Conservation (phyloP, 495 filamentous ascomycete genomes). For the Podospora pseudoanserina region DNA sequence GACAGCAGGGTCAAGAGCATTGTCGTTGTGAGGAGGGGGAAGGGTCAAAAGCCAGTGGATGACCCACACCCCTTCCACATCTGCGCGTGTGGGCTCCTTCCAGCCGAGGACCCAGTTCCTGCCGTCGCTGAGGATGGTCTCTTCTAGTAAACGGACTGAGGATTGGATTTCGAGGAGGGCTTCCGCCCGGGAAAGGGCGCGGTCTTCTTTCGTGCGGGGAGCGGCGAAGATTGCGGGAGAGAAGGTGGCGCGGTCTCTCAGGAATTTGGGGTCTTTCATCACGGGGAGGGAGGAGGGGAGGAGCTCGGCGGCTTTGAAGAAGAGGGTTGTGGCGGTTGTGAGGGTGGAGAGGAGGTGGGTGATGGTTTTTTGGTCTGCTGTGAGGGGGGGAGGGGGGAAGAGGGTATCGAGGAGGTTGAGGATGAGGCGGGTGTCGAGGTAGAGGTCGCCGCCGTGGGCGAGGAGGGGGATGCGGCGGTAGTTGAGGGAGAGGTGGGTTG, state of each 20-base stretch:
- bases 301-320: constrained; percentile 41
- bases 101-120: constrained; percentile 52
- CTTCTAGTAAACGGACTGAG: constrained; percentile 50
- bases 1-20: constrained; percentile 37
- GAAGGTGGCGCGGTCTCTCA: constrained; percentile 51
- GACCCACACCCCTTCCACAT: constrained; percentile 60
- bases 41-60: constrained; percentile 55
- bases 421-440: constrained; percentile 59
- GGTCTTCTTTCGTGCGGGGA: background rate
- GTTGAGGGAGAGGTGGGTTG: constrained; percentile 46
- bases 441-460: constrained; percentile 53
- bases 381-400: constrained; percentile 9
- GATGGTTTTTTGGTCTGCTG: constrained; percentile 2
- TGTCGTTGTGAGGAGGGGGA: constrained; percentile 30
- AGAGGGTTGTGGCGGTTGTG: constrained; percentile 46
- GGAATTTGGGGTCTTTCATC: constrained; percentile 48
- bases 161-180: constrained; percentile 42
- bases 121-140: constrained; percentile 52
- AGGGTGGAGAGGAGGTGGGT: constrained; percentile 25
- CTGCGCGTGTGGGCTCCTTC: constrained; percentile 47
- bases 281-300: constrained; percentile 48
- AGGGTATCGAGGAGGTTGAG: constrained; percentile 45
- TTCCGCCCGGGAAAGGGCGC: constrained; percentile 35
- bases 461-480: constrained; percentile 67
- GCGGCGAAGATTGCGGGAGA: background rate